A percentile compares a stretch with the other conserved stretches of the same genome.
Conservation (phyloP, 345 rosid species). For the Hibiscus syriacus region DNA sequence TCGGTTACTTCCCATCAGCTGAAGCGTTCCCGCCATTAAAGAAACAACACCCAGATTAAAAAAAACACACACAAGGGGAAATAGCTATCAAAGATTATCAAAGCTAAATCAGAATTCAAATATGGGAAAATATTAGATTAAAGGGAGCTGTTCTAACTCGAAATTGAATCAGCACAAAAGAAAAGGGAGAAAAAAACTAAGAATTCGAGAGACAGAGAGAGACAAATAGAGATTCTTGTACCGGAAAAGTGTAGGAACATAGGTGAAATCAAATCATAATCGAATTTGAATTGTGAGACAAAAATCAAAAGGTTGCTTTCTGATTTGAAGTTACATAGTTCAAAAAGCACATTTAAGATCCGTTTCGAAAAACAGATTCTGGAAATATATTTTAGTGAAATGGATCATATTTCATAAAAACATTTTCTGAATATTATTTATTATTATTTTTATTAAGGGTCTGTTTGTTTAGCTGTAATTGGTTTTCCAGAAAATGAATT, state of each 20-base stretch:
- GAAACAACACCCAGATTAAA: background rate
- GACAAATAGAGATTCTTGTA: too few relatives aligned
- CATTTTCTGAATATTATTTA: too few relatives aligned
- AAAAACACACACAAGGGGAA: background rate
- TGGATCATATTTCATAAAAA: too few relatives aligned
- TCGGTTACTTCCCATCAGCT: constrained; percentile 2
- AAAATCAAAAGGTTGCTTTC: background rate
- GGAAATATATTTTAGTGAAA: too few relatives aligned
- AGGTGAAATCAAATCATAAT: background rate
- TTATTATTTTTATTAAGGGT: too few relatives aligned
- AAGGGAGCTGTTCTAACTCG: background rate
- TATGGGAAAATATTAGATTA: too few relatives aligned
- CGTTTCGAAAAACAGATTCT: too few relatives aligned
- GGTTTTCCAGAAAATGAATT: too few relatives aligned
- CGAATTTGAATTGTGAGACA: background rate
- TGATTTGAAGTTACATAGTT: constrained; percentile 6
- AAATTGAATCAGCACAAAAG: too few relatives aligned
- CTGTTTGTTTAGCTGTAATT: too few relatives aligned
- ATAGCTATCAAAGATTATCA: background rate
- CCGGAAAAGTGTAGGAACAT: too few relatives aligned
- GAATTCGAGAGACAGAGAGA: background rate
- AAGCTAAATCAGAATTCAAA: background rate
- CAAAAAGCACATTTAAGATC: too few relatives aligned
- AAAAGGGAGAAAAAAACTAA: background rate
- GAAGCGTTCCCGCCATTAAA: constrained; percentile 9